Evolutionary conservation across 306 rosid genomes (phyloP).

Genomic region (Hippophae gyantsensis): DNA sequence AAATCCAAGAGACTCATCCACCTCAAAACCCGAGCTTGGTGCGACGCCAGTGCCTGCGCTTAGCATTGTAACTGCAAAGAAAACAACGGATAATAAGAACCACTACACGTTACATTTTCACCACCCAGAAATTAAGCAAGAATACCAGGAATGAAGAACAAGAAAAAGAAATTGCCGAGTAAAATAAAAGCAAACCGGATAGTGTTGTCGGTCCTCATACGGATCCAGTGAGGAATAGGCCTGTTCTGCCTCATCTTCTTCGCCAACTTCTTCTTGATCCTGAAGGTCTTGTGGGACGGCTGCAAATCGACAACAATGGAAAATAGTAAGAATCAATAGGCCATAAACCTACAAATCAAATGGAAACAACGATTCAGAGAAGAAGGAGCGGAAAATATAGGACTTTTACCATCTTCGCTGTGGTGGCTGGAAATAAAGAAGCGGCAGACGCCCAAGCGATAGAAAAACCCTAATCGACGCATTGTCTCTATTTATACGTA

Average conservation of each 20-base stretch:
- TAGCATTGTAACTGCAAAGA: constrained; percentile 56
- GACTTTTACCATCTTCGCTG: constrained; percentile 41
- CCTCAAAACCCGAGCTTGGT: constrained; percentile 75
- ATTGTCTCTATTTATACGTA: constrained; percentile 1
- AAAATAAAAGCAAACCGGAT: constrained; percentile 31
- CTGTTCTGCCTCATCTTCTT: constrained; percentile 96
- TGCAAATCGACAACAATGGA: constrained; percentile 11
- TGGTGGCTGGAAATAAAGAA: constrained; percentile 7
- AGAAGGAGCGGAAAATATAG: neutral
- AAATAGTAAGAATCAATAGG: neutral
- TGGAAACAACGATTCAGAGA: neutral
- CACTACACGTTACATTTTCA: neutral
- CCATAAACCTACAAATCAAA: neutral
- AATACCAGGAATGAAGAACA: neutral
- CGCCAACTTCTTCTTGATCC: constrained; percentile 83
- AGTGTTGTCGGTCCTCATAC: constrained; percentile 76
- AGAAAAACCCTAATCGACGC: neutral
- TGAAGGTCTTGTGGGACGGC: constrained; percentile 89
- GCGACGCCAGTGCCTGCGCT: constrained; percentile 96
- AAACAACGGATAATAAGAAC: too few relatives aligned
- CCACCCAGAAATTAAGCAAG: neutral
- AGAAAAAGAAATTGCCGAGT: too few relatives aligned
- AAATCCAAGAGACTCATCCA: constrained; percentile 13
- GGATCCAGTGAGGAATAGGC: constrained; percentile 85
- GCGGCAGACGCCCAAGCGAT: constrained; percentile 19